Conservation (phyloP, 306 rosid genomes). For the Trifolium fragiferum region DNA sequence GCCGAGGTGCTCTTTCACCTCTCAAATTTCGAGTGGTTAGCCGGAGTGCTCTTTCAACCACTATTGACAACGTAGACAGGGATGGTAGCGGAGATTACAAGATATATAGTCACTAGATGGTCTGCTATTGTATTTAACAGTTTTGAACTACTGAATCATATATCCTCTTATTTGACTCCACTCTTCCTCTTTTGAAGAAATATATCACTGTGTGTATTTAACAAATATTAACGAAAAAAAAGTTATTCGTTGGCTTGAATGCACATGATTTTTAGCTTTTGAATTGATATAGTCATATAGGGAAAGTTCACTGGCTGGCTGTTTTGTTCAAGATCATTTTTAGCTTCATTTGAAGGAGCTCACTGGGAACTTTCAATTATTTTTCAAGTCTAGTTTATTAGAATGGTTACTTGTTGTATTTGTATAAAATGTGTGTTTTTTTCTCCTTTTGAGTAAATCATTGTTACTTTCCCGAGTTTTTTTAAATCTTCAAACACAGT, state of each 20-base stretch:
- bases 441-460: not conserved
- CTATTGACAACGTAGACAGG: not conserved
- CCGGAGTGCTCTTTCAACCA: no score
- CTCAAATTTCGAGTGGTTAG: no score
- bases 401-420: not conserved
- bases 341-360: not conserved
- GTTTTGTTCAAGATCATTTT: not conserved
- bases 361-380: not conserved
- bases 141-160: conserved; percentile 5
- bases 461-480: not conserved
- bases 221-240: not conserved
- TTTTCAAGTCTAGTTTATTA: conserved; percentile 13
- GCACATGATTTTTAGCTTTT: not conserved
- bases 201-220: not conserved
- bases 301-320: not conserved
- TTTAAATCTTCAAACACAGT: not conserved
- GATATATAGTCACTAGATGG: not conserved
- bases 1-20: no score
- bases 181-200: not conserved
- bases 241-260: not conserved
- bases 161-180: not conserved
- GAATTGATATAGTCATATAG: not conserved
- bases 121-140: not conserved
- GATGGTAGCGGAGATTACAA: not conserved
- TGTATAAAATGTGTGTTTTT: conserved; percentile 8